These are phyloP conservation scores for Bocquillonia castaneifolia DNA, from an alignment of 441 rosid species.

Conservation along the genomic window DNA sequence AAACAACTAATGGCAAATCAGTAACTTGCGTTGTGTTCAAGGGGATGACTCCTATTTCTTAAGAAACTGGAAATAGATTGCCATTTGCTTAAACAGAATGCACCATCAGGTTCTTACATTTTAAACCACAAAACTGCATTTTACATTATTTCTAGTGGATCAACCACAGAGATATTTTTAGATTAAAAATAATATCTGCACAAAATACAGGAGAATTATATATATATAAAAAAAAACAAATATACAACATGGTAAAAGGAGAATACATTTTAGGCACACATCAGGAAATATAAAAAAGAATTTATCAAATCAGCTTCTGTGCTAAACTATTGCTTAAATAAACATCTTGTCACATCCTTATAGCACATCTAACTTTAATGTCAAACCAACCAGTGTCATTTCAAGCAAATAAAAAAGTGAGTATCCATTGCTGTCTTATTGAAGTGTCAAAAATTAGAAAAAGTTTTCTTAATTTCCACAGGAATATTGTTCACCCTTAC, in stretches of 20 bases:
- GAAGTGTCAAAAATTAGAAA: not conserved
- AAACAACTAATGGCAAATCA: not conserved
- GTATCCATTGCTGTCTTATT: too few species aligned
- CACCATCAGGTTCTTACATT: not conserved
- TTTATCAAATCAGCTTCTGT: too few species aligned
- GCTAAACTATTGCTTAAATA: not conserved
- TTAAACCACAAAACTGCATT: not conserved
- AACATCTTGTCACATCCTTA: not conserved
- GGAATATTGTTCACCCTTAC: not conserved
- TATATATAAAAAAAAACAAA: too few species aligned
- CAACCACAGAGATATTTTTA: too few species aligned
- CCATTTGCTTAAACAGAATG: conserved; percentile 12
- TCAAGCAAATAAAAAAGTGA: not conserved
- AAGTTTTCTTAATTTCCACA: not conserved
- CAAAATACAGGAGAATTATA: too few species aligned
- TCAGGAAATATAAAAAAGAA: not conserved
- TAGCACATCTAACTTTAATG: not conserved
- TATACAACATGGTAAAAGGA: too few species aligned
- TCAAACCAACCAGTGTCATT: not conserved
- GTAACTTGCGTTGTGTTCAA: not conserved
- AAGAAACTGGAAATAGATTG: not conserved
- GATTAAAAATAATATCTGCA: too few species aligned
- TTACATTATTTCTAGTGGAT: too few species aligned
- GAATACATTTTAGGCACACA: not conserved
- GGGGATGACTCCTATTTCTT: not conserved